Conservation (phyloP, 1,284 basidiomycete species). For the Fomitopsis palustris region DNA sequence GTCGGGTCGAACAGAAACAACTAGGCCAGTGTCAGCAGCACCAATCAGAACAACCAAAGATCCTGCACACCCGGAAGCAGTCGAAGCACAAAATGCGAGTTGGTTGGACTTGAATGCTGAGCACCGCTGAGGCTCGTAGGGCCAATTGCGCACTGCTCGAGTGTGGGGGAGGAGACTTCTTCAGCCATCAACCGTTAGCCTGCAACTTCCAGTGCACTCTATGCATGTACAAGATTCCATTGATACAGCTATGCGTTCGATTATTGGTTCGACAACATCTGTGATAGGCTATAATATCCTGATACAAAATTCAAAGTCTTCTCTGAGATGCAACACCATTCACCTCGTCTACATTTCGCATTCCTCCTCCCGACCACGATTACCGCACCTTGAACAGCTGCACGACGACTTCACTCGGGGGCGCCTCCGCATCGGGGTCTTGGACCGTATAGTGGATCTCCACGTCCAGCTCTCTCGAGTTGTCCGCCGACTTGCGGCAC, state of each 20-base stretch:
- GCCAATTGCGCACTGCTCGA: too few species aligned
- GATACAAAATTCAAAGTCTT: background rate
- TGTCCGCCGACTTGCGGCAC: constrained; percentile 78
- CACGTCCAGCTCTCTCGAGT: constrained; percentile 87
- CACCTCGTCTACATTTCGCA: background rate
- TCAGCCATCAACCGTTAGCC: too few species aligned
- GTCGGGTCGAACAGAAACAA: too few species aligned
- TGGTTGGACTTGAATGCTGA: too few species aligned
- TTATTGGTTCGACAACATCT: background rate
- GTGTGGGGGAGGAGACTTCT: too few species aligned
- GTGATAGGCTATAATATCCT: background rate
- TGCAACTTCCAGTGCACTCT: too few species aligned
- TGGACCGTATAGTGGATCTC: constrained; percentile 84
- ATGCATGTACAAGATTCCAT: background rate
- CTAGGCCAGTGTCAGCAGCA: too few species aligned
- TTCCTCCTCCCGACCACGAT: background rate
- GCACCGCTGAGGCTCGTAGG: too few species aligned
- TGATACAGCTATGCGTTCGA: background rate
- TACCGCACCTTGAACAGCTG: constrained; percentile 78
- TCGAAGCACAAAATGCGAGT: too few species aligned
- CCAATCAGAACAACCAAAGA: too few species aligned
- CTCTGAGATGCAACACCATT: background rate
- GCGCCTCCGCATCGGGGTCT: constrained; percentile 25
- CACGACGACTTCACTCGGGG: constrained; percentile 46
- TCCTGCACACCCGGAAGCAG: too few species aligned